Percentiles rank a stretch among this genome's conserved stretches.
Conservation (phyloP, 2,329 filamentous ascomycete genomes). For the Xylariales sp. region DNA sequence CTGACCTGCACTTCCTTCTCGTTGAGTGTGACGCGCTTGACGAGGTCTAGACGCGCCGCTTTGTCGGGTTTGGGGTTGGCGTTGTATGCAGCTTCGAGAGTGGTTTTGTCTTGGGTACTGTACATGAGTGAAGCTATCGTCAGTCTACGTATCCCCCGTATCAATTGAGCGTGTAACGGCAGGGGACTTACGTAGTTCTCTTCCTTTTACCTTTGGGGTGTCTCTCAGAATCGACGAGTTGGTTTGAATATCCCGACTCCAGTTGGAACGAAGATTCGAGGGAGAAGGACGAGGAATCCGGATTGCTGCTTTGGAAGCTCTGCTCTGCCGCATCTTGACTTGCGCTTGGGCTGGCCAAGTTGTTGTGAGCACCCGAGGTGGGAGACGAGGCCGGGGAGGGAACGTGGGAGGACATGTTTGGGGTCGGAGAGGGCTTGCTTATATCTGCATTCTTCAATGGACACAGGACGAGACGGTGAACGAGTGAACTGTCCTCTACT, state of each 20-base stretch:
- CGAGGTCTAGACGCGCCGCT: constrained; percentile 76
- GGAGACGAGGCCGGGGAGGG: constrained; percentile 9
- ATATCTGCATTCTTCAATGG: background rate
- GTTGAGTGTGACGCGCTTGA: constrained; percentile 78
- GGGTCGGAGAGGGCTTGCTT: background rate
- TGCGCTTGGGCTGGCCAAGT: background rate
- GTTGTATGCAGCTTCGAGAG: constrained; percentile 81
- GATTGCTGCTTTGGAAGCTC: constrained; percentile 22
- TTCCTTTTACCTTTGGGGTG: constrained; percentile 60
- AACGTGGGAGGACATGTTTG: constrained; percentile 9
- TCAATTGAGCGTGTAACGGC: constrained; percentile 8
- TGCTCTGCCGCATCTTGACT: constrained; percentile 20
- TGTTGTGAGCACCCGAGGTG: constrained; percentile 3
- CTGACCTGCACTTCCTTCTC: constrained; percentile 96
- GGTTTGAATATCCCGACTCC: constrained; percentile 23
- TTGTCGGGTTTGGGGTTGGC: constrained; percentile 90
- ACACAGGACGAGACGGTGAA: background rate
- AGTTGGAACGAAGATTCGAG: constrained; percentile 30
- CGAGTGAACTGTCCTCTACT: too few relatives aligned
- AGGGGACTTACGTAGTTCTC: constrained; percentile 50
- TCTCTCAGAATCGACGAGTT: constrained; percentile 28
- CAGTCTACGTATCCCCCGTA: too few relatives aligned
- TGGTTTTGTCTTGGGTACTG: constrained; percentile 82
- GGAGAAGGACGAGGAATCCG: constrained; percentile 25
- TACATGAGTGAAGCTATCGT: constrained; percentile 15